These are phyloP conservation scores for Fusarium scirpi DNA, from an alignment of 2,329 filamentous ascomycete species.

Conservation along the genomic window DNA sequence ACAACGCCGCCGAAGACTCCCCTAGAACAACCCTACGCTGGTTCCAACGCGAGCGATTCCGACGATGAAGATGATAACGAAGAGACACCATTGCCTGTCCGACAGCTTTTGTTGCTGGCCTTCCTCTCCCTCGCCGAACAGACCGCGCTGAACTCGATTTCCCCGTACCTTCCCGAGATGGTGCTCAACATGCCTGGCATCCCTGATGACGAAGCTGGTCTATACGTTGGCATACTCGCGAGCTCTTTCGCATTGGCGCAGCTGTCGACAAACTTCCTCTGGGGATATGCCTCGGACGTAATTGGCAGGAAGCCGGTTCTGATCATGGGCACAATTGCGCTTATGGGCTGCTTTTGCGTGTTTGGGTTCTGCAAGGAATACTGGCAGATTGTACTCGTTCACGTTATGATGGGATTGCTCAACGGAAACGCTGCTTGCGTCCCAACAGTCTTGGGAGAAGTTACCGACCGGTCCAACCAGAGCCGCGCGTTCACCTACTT, in stretches of 20 bases:
- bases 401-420: conserved; percentile 89
- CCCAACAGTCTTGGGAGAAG: conserved; percentile 91
- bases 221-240: conserved; percentile 92
- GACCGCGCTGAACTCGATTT: conserved; percentile 96
- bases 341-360: conserved; percentile 81
- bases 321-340: conserved; percentile 82
- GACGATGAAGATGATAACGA: conserved; percentile 55
- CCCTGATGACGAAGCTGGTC: conserved; percentile 74
- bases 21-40: conserved; percentile 59
- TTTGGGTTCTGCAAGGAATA: conserved; percentile 90
- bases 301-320: conserved; percentile 81
- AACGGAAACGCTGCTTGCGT: conserved; percentile 97
- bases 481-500: conserved; percentile 93
- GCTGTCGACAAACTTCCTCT: conserved; percentile 84
- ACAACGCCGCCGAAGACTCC: conserved; percentile 77
- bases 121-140: conserved; percentile 93
- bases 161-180: conserved; percentile 95
- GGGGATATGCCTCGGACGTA: conserved; percentile 70
- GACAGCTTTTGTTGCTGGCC: conserved; percentile 86
- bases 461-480: conserved; percentile 96
- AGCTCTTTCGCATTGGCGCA: conserved; percentile 94
- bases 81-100: conserved; percentile 81
- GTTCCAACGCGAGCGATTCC: conserved; percentile 44
- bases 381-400: conserved; percentile 87
- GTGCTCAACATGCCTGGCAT: conserved; percentile 86